Evolutionary conservation across 2,329 filamentous ascomycete genomes (phyloP).

Genomic region (Gnomoniopsis smithogilvyi): DNA sequence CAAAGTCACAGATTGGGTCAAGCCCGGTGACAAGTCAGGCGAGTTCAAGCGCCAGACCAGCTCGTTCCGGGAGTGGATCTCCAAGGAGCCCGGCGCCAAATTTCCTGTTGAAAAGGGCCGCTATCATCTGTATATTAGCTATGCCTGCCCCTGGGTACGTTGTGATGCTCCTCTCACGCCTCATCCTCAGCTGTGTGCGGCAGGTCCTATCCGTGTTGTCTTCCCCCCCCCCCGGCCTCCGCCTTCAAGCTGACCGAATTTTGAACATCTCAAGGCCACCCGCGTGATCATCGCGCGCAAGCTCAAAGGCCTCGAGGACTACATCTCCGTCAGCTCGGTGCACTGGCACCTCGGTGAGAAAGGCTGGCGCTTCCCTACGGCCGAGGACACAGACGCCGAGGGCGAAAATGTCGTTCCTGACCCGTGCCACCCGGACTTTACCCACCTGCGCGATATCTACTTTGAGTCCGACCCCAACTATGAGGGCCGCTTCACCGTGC

Average conservation of each 20-base stretch:
- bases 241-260: no score
- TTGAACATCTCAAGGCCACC: constrained; percentile 60
- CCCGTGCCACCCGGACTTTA: constrained; percentile 66
- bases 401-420: constrained; percentile 64
- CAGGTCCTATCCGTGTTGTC: no score
- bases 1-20: constrained; percentile 82
- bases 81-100: constrained; percentile 64
- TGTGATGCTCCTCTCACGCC: neutral
- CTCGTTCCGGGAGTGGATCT: constrained; percentile 78
- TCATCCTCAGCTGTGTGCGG: no score
- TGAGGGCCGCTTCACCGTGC: constrained; percentile 79
- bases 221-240: neutral
- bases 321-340: constrained; percentile 76
- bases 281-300: constrained; percentile 83
- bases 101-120: constrained; percentile 84
- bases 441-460: constrained; percentile 75
- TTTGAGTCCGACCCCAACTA: constrained; percentile 72
- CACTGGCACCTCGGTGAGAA: constrained; percentile 80
- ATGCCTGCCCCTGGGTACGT: constrained; percentile 83
- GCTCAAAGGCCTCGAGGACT: constrained; percentile 87
- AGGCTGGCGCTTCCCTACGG: constrained; percentile 79
- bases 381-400: constrained; percentile 51
- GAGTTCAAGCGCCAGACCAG: constrained; percentile 91
- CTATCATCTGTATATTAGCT: constrained; percentile 94
- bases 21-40: constrained; percentile 71